Conservation (phyloP, 2,329 filamentous ascomycete genomes). For the Hypomyces rosellus region DNA sequence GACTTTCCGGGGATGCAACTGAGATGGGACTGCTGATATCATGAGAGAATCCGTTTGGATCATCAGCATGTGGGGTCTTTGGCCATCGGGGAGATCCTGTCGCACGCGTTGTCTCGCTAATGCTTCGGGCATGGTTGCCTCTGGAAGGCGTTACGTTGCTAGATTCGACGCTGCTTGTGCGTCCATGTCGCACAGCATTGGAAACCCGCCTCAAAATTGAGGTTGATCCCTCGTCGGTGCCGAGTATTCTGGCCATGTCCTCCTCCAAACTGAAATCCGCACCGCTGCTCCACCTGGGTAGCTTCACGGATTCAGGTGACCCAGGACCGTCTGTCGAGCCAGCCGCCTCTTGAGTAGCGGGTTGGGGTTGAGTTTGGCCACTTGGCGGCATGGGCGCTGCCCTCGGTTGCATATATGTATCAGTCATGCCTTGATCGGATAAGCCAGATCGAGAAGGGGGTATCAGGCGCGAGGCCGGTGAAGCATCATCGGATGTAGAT, state of each 20-base stretch:
- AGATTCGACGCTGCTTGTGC: conserved; percentile 72
- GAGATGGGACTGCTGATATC: conserved; percentile 70
- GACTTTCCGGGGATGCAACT: conserved; percentile 58
- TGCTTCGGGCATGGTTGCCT: conserved; percentile 51
- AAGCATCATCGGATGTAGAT: conserved; percentile 18
- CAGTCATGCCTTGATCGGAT: conserved; percentile 27
- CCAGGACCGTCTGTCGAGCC: conserved; percentile 33
- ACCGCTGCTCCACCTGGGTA: conserved; percentile 69
- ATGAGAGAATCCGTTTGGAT: conserved; percentile 41
- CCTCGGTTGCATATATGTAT: conserved; percentile 54
- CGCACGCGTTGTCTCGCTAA: conserved; percentile 60
- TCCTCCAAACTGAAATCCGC: conserved; percentile 93
- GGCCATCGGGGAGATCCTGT: conserved; percentile 64
- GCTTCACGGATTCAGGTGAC: conserved; percentile 53
- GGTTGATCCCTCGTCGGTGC: conserved; percentile 67
- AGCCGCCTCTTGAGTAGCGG: conserved; percentile 39
- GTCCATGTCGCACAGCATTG: conserved; percentile 87
- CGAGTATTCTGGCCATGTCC: conserved; percentile 85
- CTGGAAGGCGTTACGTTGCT: conserved; percentile 32
- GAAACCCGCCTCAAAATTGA: conserved; percentile 85
- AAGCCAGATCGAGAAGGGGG: conserved; percentile 16
- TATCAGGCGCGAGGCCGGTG: conserved; percentile 16
- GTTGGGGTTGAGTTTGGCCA: background rate
- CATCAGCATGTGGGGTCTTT: conserved; percentile 57
- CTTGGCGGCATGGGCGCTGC: conserved; percentile 48